Percentiles rank a stretch among this genome's conserved stretches.
phyloP scores from a whole-genome alignment of 2,329 filamentous ascomycete genomes.

The Tolypocladium ophioglossoides region DNA sequence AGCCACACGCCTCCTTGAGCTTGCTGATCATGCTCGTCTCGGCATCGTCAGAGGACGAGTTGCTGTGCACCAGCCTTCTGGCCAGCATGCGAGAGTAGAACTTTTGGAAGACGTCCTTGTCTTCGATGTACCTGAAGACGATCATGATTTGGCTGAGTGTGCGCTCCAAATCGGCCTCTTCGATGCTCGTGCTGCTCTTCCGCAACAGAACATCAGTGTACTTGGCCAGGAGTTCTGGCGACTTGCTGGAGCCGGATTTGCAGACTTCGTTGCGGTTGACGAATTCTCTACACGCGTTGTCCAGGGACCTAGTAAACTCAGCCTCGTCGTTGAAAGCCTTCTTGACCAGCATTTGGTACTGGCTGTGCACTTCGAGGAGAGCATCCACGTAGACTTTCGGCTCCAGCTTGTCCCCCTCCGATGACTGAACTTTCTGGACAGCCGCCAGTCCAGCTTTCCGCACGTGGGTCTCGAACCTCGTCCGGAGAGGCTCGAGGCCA shows the following conservation, averaged over 20 bases:
- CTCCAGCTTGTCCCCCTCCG: conserved; percentile 81
- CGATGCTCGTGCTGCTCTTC: conserved; percentile 85
- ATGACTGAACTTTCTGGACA: conserved; percentile 79
- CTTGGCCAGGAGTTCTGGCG: conserved; percentile 87
- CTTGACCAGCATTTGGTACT: conserved; percentile 87
- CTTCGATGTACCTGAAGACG: conserved; percentile 99
- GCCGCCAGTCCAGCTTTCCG: conserved; percentile 79
- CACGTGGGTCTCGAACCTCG: conserved; percentile 85
- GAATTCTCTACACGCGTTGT: conserved; percentile 96
- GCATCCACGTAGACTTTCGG: conserved; percentile 96
- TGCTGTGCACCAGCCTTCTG: conserved; percentile 87
- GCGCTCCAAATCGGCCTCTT: conserved; percentile 87
- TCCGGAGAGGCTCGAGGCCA: conserved; percentile 78
- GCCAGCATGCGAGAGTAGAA: conserved; percentile 97
- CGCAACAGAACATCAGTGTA: conserved; percentile 89
- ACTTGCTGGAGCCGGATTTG: conserved; percentile 86
- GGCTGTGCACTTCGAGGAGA: conserved; percentile 83
- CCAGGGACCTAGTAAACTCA: conserved; percentile 89
- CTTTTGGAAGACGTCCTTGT: conserved; percentile 99
- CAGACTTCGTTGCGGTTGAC: conserved; percentile 97
- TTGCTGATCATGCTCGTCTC: conserved; percentile 99
- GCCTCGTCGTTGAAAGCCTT: conserved; percentile 90
- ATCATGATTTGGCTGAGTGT: conserved; percentile 93
- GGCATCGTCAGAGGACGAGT: conserved; percentile 90
- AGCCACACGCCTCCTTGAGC: conserved; percentile 95